Evolutionary conservation across 306 rosid species (phyloP), one percentile per base, ranked within the genome.

Genomic region (Ormosia semicastrata): DNA sequence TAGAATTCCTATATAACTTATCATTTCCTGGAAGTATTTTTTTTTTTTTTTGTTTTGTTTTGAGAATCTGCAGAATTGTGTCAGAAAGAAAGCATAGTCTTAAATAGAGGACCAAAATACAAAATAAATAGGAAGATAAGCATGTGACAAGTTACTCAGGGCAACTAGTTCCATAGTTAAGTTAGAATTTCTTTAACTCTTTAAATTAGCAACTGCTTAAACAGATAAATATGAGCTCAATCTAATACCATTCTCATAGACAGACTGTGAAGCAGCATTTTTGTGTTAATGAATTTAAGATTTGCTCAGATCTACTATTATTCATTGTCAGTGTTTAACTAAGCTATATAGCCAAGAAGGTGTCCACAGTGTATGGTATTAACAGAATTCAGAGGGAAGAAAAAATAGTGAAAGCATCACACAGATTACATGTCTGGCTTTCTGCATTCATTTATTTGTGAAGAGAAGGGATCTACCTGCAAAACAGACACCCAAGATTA

Each of bases 391-490:
- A 7, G 79, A 1, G 13, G 24, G 24, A 37, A 11, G 30, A 15
- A 12, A 7, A 29, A 5, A 79, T 8, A 33, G 29, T 50, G 49
- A 73, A 80, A 69, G 24, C 39, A 57, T 12, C 30, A 39, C 57
- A 39, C 24, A 71, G 43, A 72, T 14, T 15, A 24, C 70, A 59
- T 41, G 4, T 29, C n/a, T 43, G 15, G 65, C 14, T 58, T 58
- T 37, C 14, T 66, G 71, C 9, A 24, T 13, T 18, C 8, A 0
- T 37, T 5, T 12, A 40, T 13, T 36, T 71, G 2, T 46, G n/a
- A 62, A 82, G 82, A 70, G 18, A 60, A 67, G 54, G 37, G 46
- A 60, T 58, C 8, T 87, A 85, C 91, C 91, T 88, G 91, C 91
- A 11, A 89, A 62, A 63, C 87, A 85, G 73, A 83, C 80, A 54